A percentile compares a stretch with the other conserved stretches of the same genome.
Evolutionary conservation across 306 rosid species (phyloP).

Genomic region (Amphicarpaea edgeworthii): DNA sequence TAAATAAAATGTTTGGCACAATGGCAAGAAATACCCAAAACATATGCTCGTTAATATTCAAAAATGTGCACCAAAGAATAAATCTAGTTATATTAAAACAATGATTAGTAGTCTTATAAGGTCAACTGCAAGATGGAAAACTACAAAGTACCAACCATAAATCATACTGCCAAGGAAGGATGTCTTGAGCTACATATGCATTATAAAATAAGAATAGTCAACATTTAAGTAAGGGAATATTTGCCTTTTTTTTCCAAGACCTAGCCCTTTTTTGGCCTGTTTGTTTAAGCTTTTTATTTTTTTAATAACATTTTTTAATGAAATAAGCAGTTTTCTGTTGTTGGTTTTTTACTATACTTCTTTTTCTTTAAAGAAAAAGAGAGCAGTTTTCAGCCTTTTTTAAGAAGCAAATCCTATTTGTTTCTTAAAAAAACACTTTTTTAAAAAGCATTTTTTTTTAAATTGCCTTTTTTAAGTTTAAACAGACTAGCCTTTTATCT

Average conservation of each 20-base stretch:
- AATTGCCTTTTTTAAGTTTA: too few relatives aligned
- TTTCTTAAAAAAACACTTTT: too few relatives aligned
- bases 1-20: background rate
- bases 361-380: too few relatives aligned
- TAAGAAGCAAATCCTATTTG: too few relatives aligned
- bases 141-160: conserved; percentile 7
- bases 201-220: conserved; percentile 14
- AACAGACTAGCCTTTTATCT: too few relatives aligned
- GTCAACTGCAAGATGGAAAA: conserved; percentile 18
- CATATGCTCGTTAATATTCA: background rate
- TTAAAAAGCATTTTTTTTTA: too few relatives aligned
- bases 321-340: too few relatives aligned
- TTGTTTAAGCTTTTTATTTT: too few relatives aligned
- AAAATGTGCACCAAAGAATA: conserved; percentile 6
- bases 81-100: conserved; percentile 23
- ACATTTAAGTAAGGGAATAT: background rate
- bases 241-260: conserved; percentile 18
- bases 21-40: background rate
- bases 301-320: too few relatives aligned
- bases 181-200: conserved; percentile 27
- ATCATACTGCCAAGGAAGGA: conserved; percentile 20
- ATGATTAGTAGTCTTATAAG: background rate
- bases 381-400: too few relatives aligned
- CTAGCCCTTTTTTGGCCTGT: conserved; percentile 21
- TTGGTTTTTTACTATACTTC: too few relatives aligned